Conservation (phyloP, 306 rosid species). For the Leucaena leucocephala region DNA sequence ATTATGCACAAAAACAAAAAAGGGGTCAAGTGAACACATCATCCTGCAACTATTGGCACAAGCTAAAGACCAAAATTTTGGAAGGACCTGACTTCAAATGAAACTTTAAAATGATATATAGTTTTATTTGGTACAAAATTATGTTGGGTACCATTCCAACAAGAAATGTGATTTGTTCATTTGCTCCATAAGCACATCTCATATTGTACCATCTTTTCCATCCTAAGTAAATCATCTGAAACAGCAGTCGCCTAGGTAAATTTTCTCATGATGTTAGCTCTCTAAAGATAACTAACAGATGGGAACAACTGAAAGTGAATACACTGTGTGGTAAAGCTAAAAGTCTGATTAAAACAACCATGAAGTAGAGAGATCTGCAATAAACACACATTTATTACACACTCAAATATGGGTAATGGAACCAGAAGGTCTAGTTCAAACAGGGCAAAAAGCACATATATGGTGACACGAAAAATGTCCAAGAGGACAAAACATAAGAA, state of each 20-base stretch:
- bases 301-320: constrained; percentile 25
- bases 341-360: background rate
- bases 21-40: background rate
- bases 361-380: background rate
- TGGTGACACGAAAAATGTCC: constrained; percentile 10
- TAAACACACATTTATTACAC: background rate
- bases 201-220: background rate
- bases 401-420: background rate
- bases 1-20: background rate
- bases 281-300: background rate
- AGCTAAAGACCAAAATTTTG: background rate
- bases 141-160: background rate
- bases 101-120: background rate
- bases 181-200: background rate
- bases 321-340: constrained; percentile 4
- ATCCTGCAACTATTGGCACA: background rate
- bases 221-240: background rate
- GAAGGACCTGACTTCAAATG: background rate
- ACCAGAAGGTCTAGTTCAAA: background rate
- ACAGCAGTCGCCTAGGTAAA: background rate
- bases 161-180: constrained; percentile 6
- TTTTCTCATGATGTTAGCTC: background rate
- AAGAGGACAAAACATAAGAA: background rate
- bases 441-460: background rate
- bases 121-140: background rate